Conservation (phyloP, 345 rosid species). For the Crucihimalaya himalaica region DNA sequence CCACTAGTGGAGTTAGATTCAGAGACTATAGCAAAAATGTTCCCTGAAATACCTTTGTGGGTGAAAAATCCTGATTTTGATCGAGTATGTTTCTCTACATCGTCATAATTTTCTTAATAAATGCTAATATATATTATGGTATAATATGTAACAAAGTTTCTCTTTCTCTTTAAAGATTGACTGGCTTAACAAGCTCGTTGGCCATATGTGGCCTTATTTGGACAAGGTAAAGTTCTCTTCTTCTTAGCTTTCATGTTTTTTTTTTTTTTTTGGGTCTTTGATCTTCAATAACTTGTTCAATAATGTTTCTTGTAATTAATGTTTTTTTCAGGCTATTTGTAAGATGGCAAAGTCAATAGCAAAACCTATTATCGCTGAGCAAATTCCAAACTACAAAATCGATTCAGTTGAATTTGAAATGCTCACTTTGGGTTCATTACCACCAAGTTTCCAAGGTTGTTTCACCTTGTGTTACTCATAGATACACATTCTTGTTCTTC, state of each 20-base stretch:
- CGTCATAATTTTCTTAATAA: not conserved
- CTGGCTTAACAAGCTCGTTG: slow-evolving; percentile 85
- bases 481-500: not conserved
- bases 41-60: slow-evolving; percentile 91
- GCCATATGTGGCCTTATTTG: slow-evolving; percentile 88
- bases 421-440: slow-evolving; percentile 80
- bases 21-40: slow-evolving; percentile 59
- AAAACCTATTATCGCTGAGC: slow-evolving; percentile 87
- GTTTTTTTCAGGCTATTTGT: slow-evolving; percentile 68
- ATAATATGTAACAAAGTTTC: not conserved
- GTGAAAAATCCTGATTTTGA: slow-evolving; percentile 95
- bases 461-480: not conserved
- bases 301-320: slow-evolving; percentile 21
- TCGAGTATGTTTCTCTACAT: slow-evolving; percentile 60
- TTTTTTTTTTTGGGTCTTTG: slow-evolving; percentile 13
- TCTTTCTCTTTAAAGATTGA: slow-evolving; percentile 61
- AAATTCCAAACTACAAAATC: slow-evolving; percentile 82
- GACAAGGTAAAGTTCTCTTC: slow-evolving; percentile 54
- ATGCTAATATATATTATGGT: not conserved
- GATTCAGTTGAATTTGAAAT: slow-evolving; percentile 89
- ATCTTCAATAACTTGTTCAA: not conserved
- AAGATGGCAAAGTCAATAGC: slow-evolving; percentile 65
- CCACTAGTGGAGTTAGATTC: slow-evolving; percentile 80
- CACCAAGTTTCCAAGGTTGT: slow-evolving; percentile 95
- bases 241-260: slow-evolving; percentile 9